Percentiles rank a stretch among this genome's conserved stretches.
Evolutionary conservation across 83 land plant genomes (phyloP).

Genomic region (Picea engelmannii): DNA sequence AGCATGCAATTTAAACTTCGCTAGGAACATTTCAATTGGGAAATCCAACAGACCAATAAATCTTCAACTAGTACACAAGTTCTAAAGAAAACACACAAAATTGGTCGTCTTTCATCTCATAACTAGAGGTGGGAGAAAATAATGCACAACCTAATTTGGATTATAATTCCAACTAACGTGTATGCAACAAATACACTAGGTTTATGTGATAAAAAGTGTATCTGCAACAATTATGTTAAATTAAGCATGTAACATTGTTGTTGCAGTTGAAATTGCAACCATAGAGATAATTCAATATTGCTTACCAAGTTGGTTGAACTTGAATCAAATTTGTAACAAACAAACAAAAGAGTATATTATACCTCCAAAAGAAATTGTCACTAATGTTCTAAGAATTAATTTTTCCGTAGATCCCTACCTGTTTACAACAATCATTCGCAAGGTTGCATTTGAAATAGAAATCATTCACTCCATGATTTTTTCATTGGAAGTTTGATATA

Average conservation of each 20-base stretch:
- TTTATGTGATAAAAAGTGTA: neutral
- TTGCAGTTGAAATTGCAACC: no score
- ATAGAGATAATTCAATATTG: no score
- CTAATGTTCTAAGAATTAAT: no score
- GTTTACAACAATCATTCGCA: no score
- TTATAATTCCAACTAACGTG: neutral
- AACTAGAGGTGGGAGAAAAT: neutral
- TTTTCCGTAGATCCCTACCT: no score
- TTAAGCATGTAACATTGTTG: no score
- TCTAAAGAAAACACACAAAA: neutral
- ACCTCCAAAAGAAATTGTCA: slow-evolving; percentile 11
- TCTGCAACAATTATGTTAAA: no score
- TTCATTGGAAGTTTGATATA: slow-evolving; percentile 10
- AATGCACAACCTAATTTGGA: neutral
- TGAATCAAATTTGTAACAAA: no score
- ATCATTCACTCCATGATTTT: slow-evolving; percentile 3
- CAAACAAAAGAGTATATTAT: slow-evolving; percentile 6
- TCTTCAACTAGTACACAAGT: neutral
- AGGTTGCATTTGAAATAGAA: slow-evolving; percentile 11
- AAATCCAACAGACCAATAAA: neutral
- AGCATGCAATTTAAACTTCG: no score
- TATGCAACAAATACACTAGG: neutral
- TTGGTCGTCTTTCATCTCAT: neutral
- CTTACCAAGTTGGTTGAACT: no score
- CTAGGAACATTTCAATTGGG: neutral